Base-by-base conservation (phyloP, 495 filamentous ascomycete genomes). In the Aspergillus taichungensis region DNA sequence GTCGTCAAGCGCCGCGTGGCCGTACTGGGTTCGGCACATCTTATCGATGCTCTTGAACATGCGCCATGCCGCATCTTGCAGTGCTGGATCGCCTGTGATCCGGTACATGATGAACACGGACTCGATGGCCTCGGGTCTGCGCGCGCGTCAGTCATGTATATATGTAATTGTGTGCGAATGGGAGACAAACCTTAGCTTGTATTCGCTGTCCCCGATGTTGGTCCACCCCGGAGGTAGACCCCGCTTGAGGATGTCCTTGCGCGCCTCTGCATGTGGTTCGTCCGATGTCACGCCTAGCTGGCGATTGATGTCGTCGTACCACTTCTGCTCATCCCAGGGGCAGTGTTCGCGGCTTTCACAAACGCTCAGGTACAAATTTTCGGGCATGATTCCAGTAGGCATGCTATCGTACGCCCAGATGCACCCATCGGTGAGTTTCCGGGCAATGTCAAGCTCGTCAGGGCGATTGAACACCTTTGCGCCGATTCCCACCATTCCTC, bases 21-120 rank as follows among this genome's bases (percentile, higher is more conserved):
- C 83, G 42, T 67, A 67, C 9, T 74, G 63, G 0, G 82, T 83
- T 38, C 69, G 68, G 3, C 83, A 85, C 32, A 69, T 67, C 41
- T 73, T 74, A 12, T 73, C 68, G 28, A 90, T 79, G 30, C 73
- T 71, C 38, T 69, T 57, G 57, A 87, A 91, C 83, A 91, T 90
- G 13, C 71, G 69, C 86, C 86, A 91, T 12, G 85, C 86, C 8
- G 73, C 62, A 10, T 88, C 83, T 46, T 78, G 71, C 18, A 82
- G 69, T n/a, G 73, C 73, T 24, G 71, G 62, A 36, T 85, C 75
- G 10, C 85, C 86, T 0, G 85, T 88, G 35, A 87, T 78, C 4
- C 86, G 75, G 54, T 86, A 88, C 53, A 87, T 73, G 32, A 87
- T 67, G 57, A 89, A 91, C 4, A 90, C 62, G 18, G 79, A 82